Evolutionary conservation across 2,329 filamentous ascomycete genomes (phyloP), one percentile per base, ranked within the genome.

Genomic region (Trematosphaeria pertusa): DNA sequence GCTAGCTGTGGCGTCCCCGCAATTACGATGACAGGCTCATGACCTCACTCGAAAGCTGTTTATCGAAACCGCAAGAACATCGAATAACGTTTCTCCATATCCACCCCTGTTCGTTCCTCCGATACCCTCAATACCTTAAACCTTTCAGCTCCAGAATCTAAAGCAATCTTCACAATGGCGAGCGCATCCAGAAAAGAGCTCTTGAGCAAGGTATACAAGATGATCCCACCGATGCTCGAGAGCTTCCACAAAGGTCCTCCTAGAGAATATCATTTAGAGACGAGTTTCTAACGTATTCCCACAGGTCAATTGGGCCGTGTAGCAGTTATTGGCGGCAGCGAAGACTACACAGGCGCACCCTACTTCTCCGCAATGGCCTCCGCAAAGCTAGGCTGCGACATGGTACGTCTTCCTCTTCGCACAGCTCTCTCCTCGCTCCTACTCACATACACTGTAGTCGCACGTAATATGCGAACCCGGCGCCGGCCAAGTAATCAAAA

Each of bases 331-430:
- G 94, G 94, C 40, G 94, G 94, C 31, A 96, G 91, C 67, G 87
- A 93, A 70, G 93, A 97, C 74, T 99, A 97, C 71, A 97, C 94
- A 1, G 94, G 94, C 28, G 94, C 94, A 48, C 94, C 94, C 10
- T 99, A 96, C 76, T 99, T 99, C 75, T 97, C 93, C 15, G 92
- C 93, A 56, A 97, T 97, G 86, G 94, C 94, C 10, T 96, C 91
- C 57, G 94, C 94, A 36, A 85, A 88, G 64, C 76, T 97, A 47
- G 94, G 93, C 73, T 91, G 87, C 64, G 91, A 96, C 66, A 89
- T 96, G 89, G 91, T 93, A 79, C 44, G 75, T 38, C 26, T 33
- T 18, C 12, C 42, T 11, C 20, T 12, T 24, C 19, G 19, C 26
- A 14, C 20, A n/a, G n/a, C n/a, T 24, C 30, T 38, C 7, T 42